These are phyloP conservation scores for Tardiomyces depauwii DNA, from an alignment of 1,139 yeast species.

Conservation along the genomic window DNA sequence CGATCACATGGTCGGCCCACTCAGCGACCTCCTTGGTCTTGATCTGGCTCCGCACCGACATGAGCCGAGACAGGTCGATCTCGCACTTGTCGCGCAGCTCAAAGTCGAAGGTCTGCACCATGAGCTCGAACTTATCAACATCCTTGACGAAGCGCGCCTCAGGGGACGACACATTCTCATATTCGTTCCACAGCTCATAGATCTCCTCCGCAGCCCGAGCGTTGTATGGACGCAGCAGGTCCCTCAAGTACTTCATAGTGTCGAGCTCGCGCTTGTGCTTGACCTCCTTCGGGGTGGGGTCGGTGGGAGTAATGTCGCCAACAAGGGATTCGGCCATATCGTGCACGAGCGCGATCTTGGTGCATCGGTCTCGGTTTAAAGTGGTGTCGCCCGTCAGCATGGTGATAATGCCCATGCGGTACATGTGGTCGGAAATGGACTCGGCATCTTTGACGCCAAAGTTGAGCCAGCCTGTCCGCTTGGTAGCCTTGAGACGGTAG, in stretches of 20 bases:
- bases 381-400: conserved; percentile 51
- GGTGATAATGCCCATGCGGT: conserved; percentile 81
- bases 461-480: conserved; percentile 92
- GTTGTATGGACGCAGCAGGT: conserved; percentile 55
- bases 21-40: conserved; percentile 61
- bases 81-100: conserved; percentile 49
- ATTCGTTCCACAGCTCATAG: conserved; percentile 73
- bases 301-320: conserved; percentile 91
- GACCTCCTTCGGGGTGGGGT: conserved; percentile 51
- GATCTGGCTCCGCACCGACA: conserved; percentile 49
- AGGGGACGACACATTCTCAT: conserved; percentile 67
- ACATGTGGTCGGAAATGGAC: conserved; percentile 92
- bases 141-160: conserved; percentile 92
- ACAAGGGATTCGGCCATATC: conserved; percentile 92
- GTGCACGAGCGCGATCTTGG: conserved; percentile 79
- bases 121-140: conserved; percentile 86
- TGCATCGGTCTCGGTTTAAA: conserved; percentile 47
- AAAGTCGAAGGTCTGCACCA: conserved; percentile 84
- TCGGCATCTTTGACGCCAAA: conserved; percentile 55
- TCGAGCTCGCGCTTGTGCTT: conserved; percentile 75
- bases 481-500: conserved; percentile 63
- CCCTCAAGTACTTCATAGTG: conserved; percentile 58
- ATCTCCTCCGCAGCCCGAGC: conserved; percentile 53
- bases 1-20: conserved; percentile 58
- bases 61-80: conserved; percentile 57